A percentile compares a stretch with the other conserved stretches of the same genome.
Conservation (phyloP, 139 green algal species). For the Chlamydomonas sp. region DNA sequence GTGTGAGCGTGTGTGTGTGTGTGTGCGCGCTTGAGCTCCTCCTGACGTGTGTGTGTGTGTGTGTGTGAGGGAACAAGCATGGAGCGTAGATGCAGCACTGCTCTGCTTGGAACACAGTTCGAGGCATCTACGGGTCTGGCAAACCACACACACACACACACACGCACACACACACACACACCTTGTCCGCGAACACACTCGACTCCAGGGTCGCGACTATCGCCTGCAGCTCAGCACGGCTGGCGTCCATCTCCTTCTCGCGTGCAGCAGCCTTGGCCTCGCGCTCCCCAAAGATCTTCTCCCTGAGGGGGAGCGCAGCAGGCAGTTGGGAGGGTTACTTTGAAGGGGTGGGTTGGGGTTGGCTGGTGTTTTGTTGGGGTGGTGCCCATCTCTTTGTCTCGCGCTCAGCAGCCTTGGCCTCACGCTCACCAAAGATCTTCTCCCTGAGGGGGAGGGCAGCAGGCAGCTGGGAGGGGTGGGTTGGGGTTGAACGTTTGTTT, state of each 20-base stretch:
- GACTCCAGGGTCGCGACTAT: conserved; percentile 34
- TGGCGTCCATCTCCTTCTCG: conserved; percentile 31
- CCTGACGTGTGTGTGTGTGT: conserved; percentile 12
- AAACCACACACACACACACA: background rate
- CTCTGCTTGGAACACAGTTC: background rate
- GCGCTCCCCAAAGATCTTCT: conserved; percentile 28
- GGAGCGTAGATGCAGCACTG: background rate
- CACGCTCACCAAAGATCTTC: no score
- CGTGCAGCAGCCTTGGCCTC: conserved; percentile 21
- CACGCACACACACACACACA: background rate
- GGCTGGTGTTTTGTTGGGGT: no score
- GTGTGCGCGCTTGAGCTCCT: conserved; percentile 35
- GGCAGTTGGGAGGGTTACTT: no score
- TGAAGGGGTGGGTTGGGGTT: no score
- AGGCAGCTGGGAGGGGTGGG: no score
- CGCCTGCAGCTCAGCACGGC: conserved; percentile 23
- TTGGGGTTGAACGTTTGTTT: no score
- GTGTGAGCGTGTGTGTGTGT: conserved; percentile 7
- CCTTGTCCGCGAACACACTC: no score
- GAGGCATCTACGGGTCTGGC: background rate
- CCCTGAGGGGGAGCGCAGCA: no score
- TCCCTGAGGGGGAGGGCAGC: no score
- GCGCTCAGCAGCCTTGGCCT: no score
- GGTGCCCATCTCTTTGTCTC: no score
- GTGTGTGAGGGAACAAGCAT: background rate